Percentiles rank a stretch among this genome's conserved stretches.
Conservation (phyloP, 129 eudicot species). For the Cynara cardunculus region DNA sequence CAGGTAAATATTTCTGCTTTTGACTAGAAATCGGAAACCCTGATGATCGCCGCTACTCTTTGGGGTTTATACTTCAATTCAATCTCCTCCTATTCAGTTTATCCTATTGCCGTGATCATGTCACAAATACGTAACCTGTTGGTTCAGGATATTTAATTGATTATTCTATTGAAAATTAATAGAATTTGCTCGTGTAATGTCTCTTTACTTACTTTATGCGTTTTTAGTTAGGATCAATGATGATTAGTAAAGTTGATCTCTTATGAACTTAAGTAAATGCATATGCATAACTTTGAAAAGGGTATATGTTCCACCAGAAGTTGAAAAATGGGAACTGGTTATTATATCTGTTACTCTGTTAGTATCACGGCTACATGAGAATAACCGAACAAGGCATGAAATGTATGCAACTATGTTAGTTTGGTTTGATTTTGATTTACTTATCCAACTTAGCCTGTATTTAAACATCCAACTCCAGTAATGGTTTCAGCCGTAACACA, state of each 20-base stretch:
- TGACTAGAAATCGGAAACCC: neutral
- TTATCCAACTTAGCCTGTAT: neutral
- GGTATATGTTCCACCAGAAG: neutral
- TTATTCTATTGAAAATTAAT: neutral
- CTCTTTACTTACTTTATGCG: neutral
- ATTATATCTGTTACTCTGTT: neutral
- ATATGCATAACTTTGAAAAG: slow-evolving; percentile 1
- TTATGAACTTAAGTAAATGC: neutral
- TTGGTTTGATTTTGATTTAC: neutral
- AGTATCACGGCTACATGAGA: neutral
- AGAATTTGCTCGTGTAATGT: neutral
- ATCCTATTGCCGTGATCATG: neutral
- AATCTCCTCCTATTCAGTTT: neutral
- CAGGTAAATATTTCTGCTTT: slow-evolving; percentile 39
- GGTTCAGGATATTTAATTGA: neutral
- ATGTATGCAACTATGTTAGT: neutral
- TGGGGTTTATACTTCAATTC: neutral
- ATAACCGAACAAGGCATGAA: neutral
- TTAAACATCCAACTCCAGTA: neutral
- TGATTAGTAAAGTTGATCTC: neutral
- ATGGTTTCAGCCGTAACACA: neutral
- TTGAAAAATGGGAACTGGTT: neutral
- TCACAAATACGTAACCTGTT: neutral
- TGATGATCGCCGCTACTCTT: neutral
- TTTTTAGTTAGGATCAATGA: neutral